Percentiles rank a stretch among this genome's conserved stretches.
These are phyloP conservation scores for Annona cherimola DNA, from an alignment of 164 flowering plant species.

Conservation along the genomic window DNA sequence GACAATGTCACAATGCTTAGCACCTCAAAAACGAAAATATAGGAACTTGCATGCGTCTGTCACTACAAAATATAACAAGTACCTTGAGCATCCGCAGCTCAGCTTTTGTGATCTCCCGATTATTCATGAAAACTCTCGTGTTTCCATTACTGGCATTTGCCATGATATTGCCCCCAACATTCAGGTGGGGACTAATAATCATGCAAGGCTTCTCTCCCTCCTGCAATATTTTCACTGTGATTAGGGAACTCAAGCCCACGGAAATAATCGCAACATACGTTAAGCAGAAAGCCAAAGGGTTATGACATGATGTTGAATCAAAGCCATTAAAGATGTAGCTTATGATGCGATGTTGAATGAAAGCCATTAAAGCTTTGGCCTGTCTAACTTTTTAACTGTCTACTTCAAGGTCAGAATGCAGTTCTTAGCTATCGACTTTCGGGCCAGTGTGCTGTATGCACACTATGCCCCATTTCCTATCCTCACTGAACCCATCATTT, in stretches of 20 bases:
- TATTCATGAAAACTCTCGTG: conserved; percentile 78
- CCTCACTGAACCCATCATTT: neutral
- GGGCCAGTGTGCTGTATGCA: neutral
- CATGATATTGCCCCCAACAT: conserved; percentile 70
- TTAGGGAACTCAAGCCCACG: conserved; percentile 13
- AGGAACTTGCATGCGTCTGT: neutral
- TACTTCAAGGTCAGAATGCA: neutral
- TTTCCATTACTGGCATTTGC: conserved; percentile 89
- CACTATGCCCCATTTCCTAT: neutral
- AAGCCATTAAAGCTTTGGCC: neutral
- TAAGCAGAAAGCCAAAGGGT: neutral
- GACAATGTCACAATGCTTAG: neutral
- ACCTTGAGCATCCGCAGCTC: conserved; percentile 95
- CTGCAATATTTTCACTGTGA: conserved; percentile 38
- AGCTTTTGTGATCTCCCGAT: conserved; percentile 84
- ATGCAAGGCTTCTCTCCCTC: conserved; percentile 83
- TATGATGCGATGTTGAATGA: neutral
- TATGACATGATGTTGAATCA: neutral
- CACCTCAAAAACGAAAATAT: no score
- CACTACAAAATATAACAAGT: conserved; percentile 1
- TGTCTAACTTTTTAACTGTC: neutral
- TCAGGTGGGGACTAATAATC: conserved; percentile 77
- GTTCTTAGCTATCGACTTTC: neutral
- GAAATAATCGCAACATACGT: neutral
- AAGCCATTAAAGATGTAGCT: neutral